Conservation (phyloP, 2,329 filamentous ascomycete species). For the Didymella keratinophila region DNA sequence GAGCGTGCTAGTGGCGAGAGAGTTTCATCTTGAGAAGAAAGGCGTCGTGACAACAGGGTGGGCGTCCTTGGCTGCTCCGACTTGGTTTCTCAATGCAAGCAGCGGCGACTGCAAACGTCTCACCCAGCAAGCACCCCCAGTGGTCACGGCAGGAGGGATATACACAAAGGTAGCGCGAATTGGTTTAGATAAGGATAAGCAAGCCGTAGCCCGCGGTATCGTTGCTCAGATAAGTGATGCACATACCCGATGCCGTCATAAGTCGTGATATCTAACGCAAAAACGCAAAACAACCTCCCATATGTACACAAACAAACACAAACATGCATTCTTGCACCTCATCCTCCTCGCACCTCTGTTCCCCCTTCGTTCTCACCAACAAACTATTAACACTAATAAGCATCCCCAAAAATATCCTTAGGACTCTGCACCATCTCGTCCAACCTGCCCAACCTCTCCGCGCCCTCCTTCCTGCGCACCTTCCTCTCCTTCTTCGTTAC, state of each 20-base stretch:
- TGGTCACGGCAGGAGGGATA: too few species aligned
- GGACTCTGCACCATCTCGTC: slow-evolving; percentile 49
- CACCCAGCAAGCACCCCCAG: too few species aligned
- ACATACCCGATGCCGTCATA: not conserved
- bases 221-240: not conserved
- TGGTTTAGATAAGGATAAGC: not conserved
- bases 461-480: slow-evolving; percentile 69
- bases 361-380: too few species aligned
- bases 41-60: too few species aligned
- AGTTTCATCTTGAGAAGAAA: too few species aligned
- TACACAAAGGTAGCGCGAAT: too few species aligned
- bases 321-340: too few species aligned
- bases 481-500: slow-evolving; percentile 76
- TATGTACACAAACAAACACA: not conserved
- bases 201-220: not conserved
- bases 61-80: too few species aligned
- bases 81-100: too few species aligned
- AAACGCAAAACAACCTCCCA: not conserved
- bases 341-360: too few species aligned
- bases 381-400: slow-evolving; percentile 41
- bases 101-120: too few species aligned
- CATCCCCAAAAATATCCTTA: slow-evolving; percentile 51
- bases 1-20: too few species aligned
- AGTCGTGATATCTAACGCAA: not conserved
- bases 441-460: slow-evolving; percentile 63